Evolutionary conservation across 352 stramenopile species (phyloP).

Genomic region (Peronospora destructor): DNA sequence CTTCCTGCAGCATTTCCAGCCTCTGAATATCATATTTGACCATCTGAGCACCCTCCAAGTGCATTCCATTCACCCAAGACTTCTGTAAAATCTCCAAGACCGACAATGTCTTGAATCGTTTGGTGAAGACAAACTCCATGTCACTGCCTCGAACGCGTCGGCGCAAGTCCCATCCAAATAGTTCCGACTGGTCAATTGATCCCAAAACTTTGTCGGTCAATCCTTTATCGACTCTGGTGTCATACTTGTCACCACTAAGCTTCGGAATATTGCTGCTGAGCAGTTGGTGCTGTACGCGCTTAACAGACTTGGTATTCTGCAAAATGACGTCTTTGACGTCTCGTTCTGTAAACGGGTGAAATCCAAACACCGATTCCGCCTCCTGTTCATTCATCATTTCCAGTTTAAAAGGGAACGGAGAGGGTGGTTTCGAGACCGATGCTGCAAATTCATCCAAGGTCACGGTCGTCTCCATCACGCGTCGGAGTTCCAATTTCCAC

Average conservation of each 20-base stretch:
- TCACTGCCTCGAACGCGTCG: constrained; percentile 32
- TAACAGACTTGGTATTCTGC: constrained; percentile 26
- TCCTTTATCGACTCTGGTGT: constrained; percentile 7
- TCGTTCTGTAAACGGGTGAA: constrained; percentile 20
- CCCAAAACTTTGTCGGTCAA: constrained; percentile 5
- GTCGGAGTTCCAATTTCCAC: constrained; percentile 40
- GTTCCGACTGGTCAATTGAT: constrained; percentile 21
- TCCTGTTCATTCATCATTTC: constrained; percentile 29
- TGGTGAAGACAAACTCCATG: constrained; percentile 46
- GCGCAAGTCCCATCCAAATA: constrained; percentile 43
- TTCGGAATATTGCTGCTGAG: constrained; percentile 1
- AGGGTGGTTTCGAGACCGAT: constrained; percentile 11
- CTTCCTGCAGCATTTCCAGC: constrained; percentile 43
- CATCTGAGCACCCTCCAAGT: constrained; percentile 30
- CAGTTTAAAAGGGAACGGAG: constrained; percentile 19
- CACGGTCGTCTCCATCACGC: constrained; percentile 43
- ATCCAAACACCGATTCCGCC: constrained; percentile 38
- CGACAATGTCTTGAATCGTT: constrained; percentile 31
- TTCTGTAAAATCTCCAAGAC: constrained; percentile 40
- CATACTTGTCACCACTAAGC: constrained; percentile 5
- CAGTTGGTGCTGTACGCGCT: constrained; percentile 29
- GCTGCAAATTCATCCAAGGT: constrained; percentile 23
- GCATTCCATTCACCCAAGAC: constrained; percentile 37
- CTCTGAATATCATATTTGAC: constrained; percentile 43
- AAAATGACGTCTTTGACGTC: constrained; percentile 43